Conservation (phyloP, 345 rosid genomes). For the Passiflora organensis region DNA sequence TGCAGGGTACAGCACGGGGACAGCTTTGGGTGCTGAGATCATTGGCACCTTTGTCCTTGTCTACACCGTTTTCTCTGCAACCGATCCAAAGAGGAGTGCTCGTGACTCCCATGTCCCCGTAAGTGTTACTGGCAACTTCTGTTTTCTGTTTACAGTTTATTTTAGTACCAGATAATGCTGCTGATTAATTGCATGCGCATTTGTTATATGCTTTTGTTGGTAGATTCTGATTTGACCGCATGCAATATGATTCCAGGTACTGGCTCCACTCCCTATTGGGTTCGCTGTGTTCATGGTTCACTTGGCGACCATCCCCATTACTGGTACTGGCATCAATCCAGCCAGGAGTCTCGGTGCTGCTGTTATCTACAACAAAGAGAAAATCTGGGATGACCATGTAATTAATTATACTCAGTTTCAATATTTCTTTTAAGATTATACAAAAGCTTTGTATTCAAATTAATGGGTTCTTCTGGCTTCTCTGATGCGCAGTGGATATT, state of each 20-base stretch:
- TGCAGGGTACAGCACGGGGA: conserved; percentile 53
- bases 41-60: conserved; percentile 72
- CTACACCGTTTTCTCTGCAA: conserved; percentile 78
- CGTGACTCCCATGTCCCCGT: conserved; percentile 90
- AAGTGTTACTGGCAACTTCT: conserved; percentile 13
- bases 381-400: conserved; percentile 62
- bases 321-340: conserved; percentile 67
- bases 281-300: conserved; percentile 71
- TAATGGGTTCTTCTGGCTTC: not conserved
- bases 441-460: too few species aligned
- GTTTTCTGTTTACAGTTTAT: too few species aligned
- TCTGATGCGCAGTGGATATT: conserved; percentile 49
- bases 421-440: too few species aligned
- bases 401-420: not conserved
- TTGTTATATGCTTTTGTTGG: not conserved
- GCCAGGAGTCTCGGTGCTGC: conserved; percentile 68
- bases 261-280: conserved; percentile 82
- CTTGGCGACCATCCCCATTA: conserved; percentile 66
- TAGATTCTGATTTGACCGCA: not conserved
- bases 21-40: conserved; percentile 82
- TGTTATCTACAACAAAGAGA: conserved; percentile 45
- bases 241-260: conserved; percentile 23
- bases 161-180: not conserved
- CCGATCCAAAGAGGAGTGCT: conserved; percentile 84
- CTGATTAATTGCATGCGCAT: too few species aligned